phyloP scores from a whole-genome alignment of 352 stramenopile species.

The Plasmopara viticola region DNA sequence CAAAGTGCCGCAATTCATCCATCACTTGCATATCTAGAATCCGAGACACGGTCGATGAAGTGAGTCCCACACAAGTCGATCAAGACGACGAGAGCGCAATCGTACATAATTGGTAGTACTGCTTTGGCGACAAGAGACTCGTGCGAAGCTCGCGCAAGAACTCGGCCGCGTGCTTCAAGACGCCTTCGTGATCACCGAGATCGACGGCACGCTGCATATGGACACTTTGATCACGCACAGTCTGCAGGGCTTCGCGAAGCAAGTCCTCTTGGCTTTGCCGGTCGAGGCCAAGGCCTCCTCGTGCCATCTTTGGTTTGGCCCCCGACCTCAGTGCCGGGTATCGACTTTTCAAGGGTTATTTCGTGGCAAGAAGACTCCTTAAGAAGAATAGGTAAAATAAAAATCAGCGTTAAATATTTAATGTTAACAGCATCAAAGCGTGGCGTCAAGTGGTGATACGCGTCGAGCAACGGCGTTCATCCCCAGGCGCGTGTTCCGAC shows the following conservation, averaged over 20 bases:
- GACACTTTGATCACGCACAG: constrained; percentile 71
- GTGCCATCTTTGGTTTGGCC: too few relatives aligned
- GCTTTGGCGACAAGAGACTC: constrained; percentile 93
- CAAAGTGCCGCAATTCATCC: constrained; percentile 93
- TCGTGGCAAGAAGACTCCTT: too few relatives aligned
- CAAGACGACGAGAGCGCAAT: not conserved
- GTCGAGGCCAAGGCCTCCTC: constrained; percentile 45
- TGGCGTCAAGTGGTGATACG: constrained; percentile 7
- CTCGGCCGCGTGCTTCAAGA: constrained; percentile 77
- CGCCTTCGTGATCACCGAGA: constrained; percentile 54
- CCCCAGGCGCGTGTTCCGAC: not conserved
- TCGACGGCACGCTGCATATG: constrained; percentile 84
- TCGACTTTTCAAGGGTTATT: not conserved
- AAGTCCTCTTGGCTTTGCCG: constrained; percentile 61
- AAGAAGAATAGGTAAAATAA: too few relatives aligned
- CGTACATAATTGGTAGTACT: constrained; percentile 99
- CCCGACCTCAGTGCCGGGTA: too few relatives aligned
- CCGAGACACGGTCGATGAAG: constrained; percentile 1
- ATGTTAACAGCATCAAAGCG: not conserved
- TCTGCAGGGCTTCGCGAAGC: constrained; percentile 66
- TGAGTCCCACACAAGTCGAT: too few relatives aligned
- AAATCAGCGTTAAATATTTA: not conserved
- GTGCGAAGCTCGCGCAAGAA: constrained; percentile 84
- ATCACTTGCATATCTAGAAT: constrained; percentile 74
- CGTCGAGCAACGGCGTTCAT: constrained; percentile 8